A percentile compares a stretch with the other conserved stretches of the same genome.
Evolutionary conservation across 169 alveolate species (phyloP).

Genomic region (Perkinsus chesapeaki): DNA sequence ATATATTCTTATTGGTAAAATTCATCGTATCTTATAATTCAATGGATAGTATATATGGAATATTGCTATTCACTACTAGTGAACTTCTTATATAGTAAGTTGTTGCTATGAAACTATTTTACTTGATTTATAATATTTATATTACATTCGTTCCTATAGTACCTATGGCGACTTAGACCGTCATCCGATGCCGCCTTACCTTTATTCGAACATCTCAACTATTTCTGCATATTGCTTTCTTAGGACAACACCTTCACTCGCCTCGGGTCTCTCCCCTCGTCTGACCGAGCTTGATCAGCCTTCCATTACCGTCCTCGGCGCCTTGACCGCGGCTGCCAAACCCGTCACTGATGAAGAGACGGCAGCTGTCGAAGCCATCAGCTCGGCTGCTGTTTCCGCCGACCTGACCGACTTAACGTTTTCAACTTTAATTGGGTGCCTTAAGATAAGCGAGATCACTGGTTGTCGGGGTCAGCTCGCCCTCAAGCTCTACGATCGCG

Average conservation of each 20-base stretch:
- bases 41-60: too few species aligned
- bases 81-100: too few species aligned
- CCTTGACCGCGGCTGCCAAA: background rate
- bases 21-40: too few species aligned
- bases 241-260: background rate
- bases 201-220: too few species aligned
- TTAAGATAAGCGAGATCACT: background rate
- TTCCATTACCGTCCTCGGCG: background rate
- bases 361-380: background rate
- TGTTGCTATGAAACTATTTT: too few species aligned
- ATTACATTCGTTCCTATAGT: background rate
- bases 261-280: background rate
- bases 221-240: too few species aligned
- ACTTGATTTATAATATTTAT: too few species aligned
- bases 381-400: background rate
- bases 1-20: too few species aligned
- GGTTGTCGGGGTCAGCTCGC: background rate
- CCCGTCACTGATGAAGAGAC: background rate
- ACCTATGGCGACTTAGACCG: too few species aligned
- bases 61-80: too few species aligned
- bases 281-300: background rate
- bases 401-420: background rate
- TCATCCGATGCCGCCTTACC: too few species aligned
- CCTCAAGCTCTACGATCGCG: background rate
- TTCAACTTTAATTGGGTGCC: background rate